Conservation (phyloP, 2,329 filamentous ascomycete genomes). For the Ramularia endophylla region DNA sequence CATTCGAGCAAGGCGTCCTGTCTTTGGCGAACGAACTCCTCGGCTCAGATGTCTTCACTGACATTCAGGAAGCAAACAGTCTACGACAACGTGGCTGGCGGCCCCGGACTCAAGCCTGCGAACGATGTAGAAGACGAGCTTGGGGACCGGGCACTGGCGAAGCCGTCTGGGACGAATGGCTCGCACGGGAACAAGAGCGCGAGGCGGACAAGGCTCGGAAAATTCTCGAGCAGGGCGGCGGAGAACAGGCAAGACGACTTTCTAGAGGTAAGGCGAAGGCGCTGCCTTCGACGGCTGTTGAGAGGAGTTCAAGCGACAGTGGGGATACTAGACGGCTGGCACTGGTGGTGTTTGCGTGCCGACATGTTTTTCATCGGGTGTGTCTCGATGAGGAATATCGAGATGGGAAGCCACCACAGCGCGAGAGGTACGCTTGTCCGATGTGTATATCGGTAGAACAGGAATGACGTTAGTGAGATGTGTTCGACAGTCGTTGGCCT, state of each 20-base stretch:
- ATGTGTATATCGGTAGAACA: slow-evolving; percentile 27
- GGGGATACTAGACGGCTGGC: slow-evolving; percentile 40
- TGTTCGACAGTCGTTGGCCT: too few species aligned
- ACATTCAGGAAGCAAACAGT: slow-evolving; percentile 67
- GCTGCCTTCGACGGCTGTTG: slow-evolving; percentile 33
- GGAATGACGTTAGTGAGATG: too few species aligned
- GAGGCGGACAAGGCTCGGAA: slow-evolving; percentile 40
- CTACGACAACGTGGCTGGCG: slow-evolving; percentile 84
- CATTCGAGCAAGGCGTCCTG: slow-evolving; percentile 84
- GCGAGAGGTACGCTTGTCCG: slow-evolving; percentile 29
- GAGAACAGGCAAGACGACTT: slow-evolving; percentile 31
- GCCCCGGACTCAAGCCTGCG: slow-evolving; percentile 78
- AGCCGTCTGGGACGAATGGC: slow-evolving; percentile 76
- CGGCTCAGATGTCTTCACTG: slow-evolving; percentile 80
- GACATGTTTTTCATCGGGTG: slow-evolving; percentile 63
- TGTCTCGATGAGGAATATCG: slow-evolving; percentile 52
- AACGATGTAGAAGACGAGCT: slow-evolving; percentile 71
- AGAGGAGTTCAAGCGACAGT: slow-evolving; percentile 32
- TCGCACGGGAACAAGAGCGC: slow-evolving; percentile 48
- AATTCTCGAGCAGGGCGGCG: slow-evolving; percentile 32
- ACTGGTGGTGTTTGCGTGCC: slow-evolving; percentile 62
- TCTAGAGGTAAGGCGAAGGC: slow-evolving; percentile 53
- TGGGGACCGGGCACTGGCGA: slow-evolving; percentile 85
- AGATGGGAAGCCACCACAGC: slow-evolving; percentile 13
- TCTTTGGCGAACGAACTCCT: slow-evolving; percentile 78